Conservation (phyloP, 176 grass and related monocot genomes). For the Bothriochloa decipiens region DNA sequence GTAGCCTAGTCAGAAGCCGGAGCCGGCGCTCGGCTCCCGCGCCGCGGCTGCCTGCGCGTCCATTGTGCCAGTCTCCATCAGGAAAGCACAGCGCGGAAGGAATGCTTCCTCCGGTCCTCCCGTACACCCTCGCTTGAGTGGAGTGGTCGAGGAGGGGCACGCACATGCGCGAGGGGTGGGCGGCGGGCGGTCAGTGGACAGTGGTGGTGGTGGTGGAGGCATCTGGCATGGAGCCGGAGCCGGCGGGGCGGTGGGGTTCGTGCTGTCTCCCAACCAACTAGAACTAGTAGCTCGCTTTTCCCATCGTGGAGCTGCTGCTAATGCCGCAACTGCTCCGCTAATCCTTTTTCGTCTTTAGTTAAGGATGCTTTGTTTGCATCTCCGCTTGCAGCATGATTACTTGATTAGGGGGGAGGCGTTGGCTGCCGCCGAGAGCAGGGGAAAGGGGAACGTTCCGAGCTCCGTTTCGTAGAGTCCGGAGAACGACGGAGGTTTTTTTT, state of each 20-base stretch:
- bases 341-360: slow-evolving; percentile 43
- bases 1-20: background rate
- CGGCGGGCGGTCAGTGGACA: background rate
- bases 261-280: slow-evolving; percentile 35
- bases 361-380: slow-evolving; percentile 16
- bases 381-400: slow-evolving; percentile 26
- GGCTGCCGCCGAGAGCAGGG: no score
- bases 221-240: background rate
- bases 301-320: slow-evolving; percentile 26
- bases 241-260: slow-evolving; percentile 18
- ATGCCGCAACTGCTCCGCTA: slow-evolving; percentile 35
- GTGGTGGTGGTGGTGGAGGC: background rate
- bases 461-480: no score
- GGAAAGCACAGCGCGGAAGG: background rate
- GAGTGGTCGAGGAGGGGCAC: background rate
- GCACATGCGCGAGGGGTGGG: slow-evolving; percentile 32
- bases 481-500: no score
- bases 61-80: background rate
- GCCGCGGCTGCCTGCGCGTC: background rate
- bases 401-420: background rate
- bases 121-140: background rate
- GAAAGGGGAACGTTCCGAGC: no score
- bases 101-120: no score
- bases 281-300: background rate
- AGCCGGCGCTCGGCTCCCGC: background rate